Base-by-base conservation (phyloP, 1,284 basidiomycete genomes). In the Ustilago xerochloae region DNA sequence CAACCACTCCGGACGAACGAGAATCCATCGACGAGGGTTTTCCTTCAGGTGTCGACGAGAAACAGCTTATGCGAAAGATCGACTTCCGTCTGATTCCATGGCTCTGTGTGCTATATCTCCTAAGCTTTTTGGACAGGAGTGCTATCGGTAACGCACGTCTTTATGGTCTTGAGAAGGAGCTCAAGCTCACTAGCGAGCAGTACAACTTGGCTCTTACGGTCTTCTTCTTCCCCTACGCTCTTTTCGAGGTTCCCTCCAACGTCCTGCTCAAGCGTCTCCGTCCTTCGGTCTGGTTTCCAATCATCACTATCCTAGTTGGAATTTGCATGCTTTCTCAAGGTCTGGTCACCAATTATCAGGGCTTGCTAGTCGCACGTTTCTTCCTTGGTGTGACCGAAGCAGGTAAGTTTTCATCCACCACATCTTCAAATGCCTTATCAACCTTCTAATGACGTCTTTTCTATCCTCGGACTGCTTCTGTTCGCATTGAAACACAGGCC, bases 321-420 rank as follows among this genome's bases (percentile, higher is more conserved):
- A 80, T 91, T 33, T 89, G 89, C 86, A 91, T 91, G 90, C 18
- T 71, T n/a, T 66, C 90, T 10, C 90, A 91, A 87, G 91, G 90
- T 4, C 78, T 91, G 32, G 88, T 91, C 1, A 86, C 88, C 61
- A 88, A 91, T 81, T 91, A 88, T 75, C 87, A 87, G 30, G 89
- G 91, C n/a, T 60, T n/a, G 90, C 89, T 85, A 87, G 88, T 60
- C 13, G 71, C 66, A 8, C 71, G 69, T 13, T 59, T 69, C 36
- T 66, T 65, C 60, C 51, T 73, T 15, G 67, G 65, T 12, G 50
- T 69, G 8, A 62, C 65, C n/a, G 75, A 73, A 30, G 63, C 52
- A 8, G 57, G 53, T 29, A n/a, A 43, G 41, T 43, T 43, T 24
- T 43, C 16, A n/a, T n/a, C n/a, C n/a, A n/a, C n/a, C n/a, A n/a